Base-by-base conservation (phyloP, 2,329 filamentous ascomycete species). In the Fusarium pilosicola region DNA sequence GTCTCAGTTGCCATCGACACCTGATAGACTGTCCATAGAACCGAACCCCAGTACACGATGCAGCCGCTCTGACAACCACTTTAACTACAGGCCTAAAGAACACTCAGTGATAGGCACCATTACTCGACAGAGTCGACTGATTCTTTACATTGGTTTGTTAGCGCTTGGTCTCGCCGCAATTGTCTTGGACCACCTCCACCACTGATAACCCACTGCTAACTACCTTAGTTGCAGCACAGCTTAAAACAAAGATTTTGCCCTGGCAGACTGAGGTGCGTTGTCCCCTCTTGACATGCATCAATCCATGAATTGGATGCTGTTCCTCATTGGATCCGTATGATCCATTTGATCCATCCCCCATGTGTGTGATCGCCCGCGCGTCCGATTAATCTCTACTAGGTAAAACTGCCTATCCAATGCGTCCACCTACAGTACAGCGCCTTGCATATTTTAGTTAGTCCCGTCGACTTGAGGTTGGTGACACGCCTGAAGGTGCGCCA, bases 341-440 rank as follows among this genome's bases (percentile, higher is more conserved):
- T 22, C 49, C 45, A 56, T 34, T 42, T 28, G 46, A 41, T 44
- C 38, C 56, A 45, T 59, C 8, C 26, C 38, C 64, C 65, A 68
- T 74, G 66, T 73, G 71, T 73, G 62, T 68, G 71, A 74, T 74
- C 71, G 66, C 71, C 71, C 58, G 45, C 71, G 57, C 71, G 68
- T 74, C 71, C 71, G 67, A 48, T 30, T 70, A 64, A 70, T 54
- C 42, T 63, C 36, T 68, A 54, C 66, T 68, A 69, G 65, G 56
- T 42, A 68, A 44, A 69, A 48, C 48, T 30, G 11, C 30, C 30
- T 49, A 63, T 68, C 65, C 60, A 69, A 63, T 49, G 38, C 57
- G 39, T 64, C 57, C 49, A 64, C 60, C 55, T 67, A 58, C 68
- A 59, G 54, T 39, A 58, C 63, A 62, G 48, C 52, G 54, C 59